Conservation (phyloP, 2,329 filamentous ascomycete genomes). For the Beauveria rudraprayagi region DNA sequence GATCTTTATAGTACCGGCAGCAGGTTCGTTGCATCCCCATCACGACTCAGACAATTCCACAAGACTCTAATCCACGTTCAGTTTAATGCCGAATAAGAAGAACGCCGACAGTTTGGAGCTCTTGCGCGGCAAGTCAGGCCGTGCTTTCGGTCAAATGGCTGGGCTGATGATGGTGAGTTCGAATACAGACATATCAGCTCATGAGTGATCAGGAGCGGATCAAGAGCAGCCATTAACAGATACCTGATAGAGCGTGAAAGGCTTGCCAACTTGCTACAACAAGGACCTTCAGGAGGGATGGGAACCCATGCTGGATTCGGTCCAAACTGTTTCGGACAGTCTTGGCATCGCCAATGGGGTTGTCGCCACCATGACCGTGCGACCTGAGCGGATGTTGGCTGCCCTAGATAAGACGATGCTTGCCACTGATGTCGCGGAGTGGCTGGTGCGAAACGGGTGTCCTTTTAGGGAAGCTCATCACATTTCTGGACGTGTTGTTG, state of each 20-base stretch:
- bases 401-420: slow-evolving; percentile 68
- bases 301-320: slow-evolving; percentile 66
- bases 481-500: slow-evolving; percentile 65
- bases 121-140: slow-evolving; percentile 66
- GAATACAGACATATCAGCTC: slow-evolving; percentile 17
- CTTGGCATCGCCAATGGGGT: slow-evolving; percentile 69
- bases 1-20: slow-evolving; percentile 75
- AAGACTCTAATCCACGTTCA: slow-evolving; percentile 2
- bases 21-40: slow-evolving; percentile 34
- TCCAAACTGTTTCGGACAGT: slow-evolving; percentile 65
- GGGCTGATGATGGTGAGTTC: slow-evolving; percentile 55
- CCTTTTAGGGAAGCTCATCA: slow-evolving; percentile 75
- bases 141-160: slow-evolving; percentile 73
- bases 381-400: slow-evolving; percentile 62
- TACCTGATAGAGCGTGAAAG: slow-evolving; percentile 37
- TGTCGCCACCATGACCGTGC: slow-evolving; percentile 56
- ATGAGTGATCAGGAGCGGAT: slow-evolving; percentile 19
- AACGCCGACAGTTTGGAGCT: slow-evolving; percentile 67
- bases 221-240: slow-evolving; percentile 21
- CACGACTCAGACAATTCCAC: neutral
- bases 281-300: slow-evolving; percentile 72
- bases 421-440: slow-evolving; percentile 58
- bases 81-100: slow-evolving; percentile 72
- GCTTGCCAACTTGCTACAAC: slow-evolving; percentile 67
- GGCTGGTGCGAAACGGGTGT: slow-evolving; percentile 54